phyloP scores from a whole-genome alignment of 805 yeast species.

The Kuraishia piskuri region DNA sequence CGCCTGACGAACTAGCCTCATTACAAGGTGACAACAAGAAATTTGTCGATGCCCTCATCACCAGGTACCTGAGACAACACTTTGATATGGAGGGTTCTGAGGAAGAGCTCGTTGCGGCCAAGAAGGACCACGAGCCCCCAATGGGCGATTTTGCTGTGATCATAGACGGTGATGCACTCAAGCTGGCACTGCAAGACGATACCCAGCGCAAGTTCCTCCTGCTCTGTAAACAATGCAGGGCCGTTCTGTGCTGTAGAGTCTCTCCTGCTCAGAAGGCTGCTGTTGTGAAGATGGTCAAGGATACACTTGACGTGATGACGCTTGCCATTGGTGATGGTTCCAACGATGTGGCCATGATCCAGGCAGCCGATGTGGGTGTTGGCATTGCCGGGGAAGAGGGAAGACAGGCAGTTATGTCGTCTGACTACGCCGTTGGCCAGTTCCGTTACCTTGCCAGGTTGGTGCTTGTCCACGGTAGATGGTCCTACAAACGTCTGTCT shows the following conservation, averaged over 20 bases:
- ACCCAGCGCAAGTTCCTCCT: conserved; percentile 50
- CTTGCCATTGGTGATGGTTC: conserved; percentile 86
- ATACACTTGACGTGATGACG: conserved; percentile 71
- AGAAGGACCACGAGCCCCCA: conserved; percentile 59
- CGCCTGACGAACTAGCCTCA: conserved; percentile 16
- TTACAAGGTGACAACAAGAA: conserved; percentile 15
- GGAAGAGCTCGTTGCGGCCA: conserved; percentile 48
- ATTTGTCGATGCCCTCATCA: conserved; percentile 38
- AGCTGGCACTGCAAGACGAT: conserved; percentile 35
- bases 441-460: conserved; percentile 63
- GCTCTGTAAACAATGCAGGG: conserved; percentile 70
- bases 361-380: conserved; percentile 79
- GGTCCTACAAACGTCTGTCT: conserved; percentile 76
- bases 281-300: conserved; percentile 74
- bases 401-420: conserved; percentile 81
- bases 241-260: conserved; percentile 81
- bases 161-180: conserved; percentile 75
- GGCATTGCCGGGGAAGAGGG: conserved; percentile 94
- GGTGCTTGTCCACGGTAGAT: conserved; percentile 72
- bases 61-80: conserved; percentile 42
- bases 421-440: conserved; percentile 82
- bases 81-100: conserved; percentile 52
- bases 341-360: conserved; percentile 87
- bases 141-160: conserved; percentile 58
- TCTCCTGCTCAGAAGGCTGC: conserved; percentile 84